Base-by-base conservation (phyloP, 2,329 filamentous ascomycete genomes). In the Alternaria panax region DNA sequence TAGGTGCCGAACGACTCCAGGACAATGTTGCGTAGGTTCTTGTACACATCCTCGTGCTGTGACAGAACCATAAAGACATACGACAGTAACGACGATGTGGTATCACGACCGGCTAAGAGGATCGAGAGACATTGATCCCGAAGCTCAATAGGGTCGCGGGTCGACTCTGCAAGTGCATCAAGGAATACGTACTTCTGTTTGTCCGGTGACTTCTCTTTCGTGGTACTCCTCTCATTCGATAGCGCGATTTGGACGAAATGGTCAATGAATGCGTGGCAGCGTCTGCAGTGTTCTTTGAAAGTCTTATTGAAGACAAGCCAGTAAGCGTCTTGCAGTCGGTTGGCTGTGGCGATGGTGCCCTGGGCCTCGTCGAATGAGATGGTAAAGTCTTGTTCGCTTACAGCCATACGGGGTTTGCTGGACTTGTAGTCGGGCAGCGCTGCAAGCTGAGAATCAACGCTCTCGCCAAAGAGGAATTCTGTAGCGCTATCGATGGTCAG, bases 121-220 rank as follows among this genome's bases (percentile, higher is more conserved):
- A 97, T 87, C 45, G 90, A 89, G 14, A 95, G 85, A 46, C 96
- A 82, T 77, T 97, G 92, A 76, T 96, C 91, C 30, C 92, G 90
- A 16, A 97, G 84, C 3, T 93, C 86, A 47, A 84, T 84, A 25
- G 79, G 76, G 59, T 84, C 79, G 38, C 90, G 86, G 0, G 92
- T 96, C 77, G 91, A 92, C 50, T 86, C 84, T 42, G 90, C 92
- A 1, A 97, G 85, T 24, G 91, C 91, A 76, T 96, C 90, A 16
- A 97, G 84, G 80, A 97, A 96, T 3, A 91, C 94, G 76, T 94
- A 93, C 51, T 67, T 70, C 47, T 63, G 59, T 46, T 73, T 72
- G 24, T 63, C 67, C 16, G 34, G 34, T 2, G 58, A 54, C 3
- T 14, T 78, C 3, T 53, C 51, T 36, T 62, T 46, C 11, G 42